A percentile compares a stretch with the other conserved stretches of the same genome.
Conservation (phyloP, 2,329 filamentous ascomycete genomes). For the Fusarium pseudocircinatum region DNA sequence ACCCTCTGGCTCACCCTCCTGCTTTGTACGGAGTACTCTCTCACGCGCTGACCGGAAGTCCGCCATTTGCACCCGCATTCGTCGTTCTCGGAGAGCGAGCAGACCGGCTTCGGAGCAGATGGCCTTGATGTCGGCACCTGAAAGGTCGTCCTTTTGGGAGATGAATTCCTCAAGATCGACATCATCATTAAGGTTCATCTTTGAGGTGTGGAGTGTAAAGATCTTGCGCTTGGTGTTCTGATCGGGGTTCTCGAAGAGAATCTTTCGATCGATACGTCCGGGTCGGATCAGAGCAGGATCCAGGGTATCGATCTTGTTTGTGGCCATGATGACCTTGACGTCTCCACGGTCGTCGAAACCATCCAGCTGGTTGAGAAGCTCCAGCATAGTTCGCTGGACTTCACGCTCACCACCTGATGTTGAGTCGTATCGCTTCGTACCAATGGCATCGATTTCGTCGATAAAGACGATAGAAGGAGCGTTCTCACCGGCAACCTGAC, state of each 20-base stretch:
- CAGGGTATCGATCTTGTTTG: slow-evolving; percentile 98
- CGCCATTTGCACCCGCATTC: slow-evolving; percentile 99
- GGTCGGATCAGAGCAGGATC: slow-evolving; percentile 96
- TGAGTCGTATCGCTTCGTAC: slow-evolving; percentile 98
- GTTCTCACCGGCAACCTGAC: slow-evolving; percentile 89
- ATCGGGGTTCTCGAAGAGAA: slow-evolving; percentile 74
- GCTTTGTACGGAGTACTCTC: slow-evolving; percentile 97
- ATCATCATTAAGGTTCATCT: slow-evolving; percentile 96
- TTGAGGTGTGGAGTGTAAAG: slow-evolving; percentile 96
- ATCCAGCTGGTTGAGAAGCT: slow-evolving; percentile 97
- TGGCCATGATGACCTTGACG: slow-evolving; percentile 99
- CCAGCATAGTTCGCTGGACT: slow-evolving; percentile 98
- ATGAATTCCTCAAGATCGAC: slow-evolving; percentile 99
- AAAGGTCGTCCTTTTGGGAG: slow-evolving; percentile 96
- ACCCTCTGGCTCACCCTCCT: slow-evolving; percentile 96
- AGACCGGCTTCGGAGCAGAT: slow-evolving; percentile 98
- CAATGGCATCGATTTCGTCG: slow-evolving; percentile 98
- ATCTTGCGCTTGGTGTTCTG: slow-evolving; percentile 98
- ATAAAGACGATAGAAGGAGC: slow-evolving; percentile 98
- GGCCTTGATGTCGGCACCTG: slow-evolving; percentile 97
- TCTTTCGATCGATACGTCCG: slow-evolving; percentile 98
- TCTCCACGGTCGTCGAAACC: slow-evolving; percentile 98
- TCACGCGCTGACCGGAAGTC: slow-evolving; percentile 95
- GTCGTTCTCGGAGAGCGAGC: slow-evolving; percentile 90
- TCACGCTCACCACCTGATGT: slow-evolving; percentile 97